phyloP scores from a whole-genome alignment of 208 protist species.

The Leishmania braziliensis region DNA sequence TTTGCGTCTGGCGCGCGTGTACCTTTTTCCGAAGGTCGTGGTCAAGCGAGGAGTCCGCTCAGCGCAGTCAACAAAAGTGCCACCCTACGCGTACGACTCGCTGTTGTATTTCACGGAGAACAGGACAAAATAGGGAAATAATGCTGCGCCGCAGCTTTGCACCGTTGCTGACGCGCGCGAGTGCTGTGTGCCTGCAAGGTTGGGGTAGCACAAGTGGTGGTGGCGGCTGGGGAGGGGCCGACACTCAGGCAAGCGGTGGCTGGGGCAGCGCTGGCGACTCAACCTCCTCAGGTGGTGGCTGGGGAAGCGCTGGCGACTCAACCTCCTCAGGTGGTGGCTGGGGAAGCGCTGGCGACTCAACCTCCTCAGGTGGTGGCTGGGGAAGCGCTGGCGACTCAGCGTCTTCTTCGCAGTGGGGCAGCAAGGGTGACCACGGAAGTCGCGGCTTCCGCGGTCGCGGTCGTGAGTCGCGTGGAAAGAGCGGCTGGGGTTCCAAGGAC shows the following conservation, averaged over 20 bases:
- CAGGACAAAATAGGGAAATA: background rate
- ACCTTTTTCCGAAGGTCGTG: background rate
- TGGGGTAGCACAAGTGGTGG: slow-evolving; percentile 44
- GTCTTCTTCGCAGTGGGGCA: slow-evolving; percentile 4
- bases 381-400: slow-evolving; percentile 18
- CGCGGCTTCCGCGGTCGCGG: slow-evolving; percentile 1
- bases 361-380: slow-evolving; percentile 24
- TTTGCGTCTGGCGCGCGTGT: no score
- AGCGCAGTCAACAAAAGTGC: background rate
- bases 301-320: no score
- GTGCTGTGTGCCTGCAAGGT: slow-evolving; percentile 47
- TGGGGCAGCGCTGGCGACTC: slow-evolving; percentile 25
- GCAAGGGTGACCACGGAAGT: slow-evolving; percentile 1
- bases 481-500: slow-evolving; percentile 10
- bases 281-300: no score
- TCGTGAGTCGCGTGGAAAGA: slow-evolving; percentile 4
- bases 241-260: background rate
- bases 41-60: background rate
- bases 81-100: background rate
- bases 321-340: slow-evolving; percentile 19
- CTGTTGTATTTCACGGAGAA: background rate
- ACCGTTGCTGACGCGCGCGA: slow-evolving; percentile 34
- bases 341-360: slow-evolving; percentile 6
- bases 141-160: slow-evolving; percentile 52
- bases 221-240: slow-evolving; percentile 26